Evolutionary conservation across 331 rosid species (phyloP), one percentile per base, ranked within the genome.

Genomic region (Dryas integrifolia): DNA sequence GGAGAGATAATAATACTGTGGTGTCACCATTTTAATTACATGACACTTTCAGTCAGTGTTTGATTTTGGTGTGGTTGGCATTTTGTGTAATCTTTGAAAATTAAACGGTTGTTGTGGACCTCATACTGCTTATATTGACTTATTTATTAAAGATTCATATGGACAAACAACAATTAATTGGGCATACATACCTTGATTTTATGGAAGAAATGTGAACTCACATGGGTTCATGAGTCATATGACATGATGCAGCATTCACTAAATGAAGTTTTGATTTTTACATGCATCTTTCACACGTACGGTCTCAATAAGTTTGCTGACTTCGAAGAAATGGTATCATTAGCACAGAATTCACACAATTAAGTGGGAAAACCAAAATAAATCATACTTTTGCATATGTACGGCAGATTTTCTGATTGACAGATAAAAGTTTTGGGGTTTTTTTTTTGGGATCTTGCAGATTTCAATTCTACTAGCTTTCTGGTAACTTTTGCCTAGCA

Each of bases 131-230:
- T 15, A 52, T 21, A 18, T 39, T 52, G 51, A 69, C 73, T 59
- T 69, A 1, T 30, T 30, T 30, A 30, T 30, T 30, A 16, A 18
- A 10, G 62, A 69, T 30, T 30, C 35, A 53, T 6, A 18, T 18
- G 18, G 49, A 69, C 62, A 16, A 69, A 7, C 4, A n/a, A 40
- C 35, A 30, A 30, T 30, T 30, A 30, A 6, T 40, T 69, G 48
- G n/a, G 4, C 63, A 56, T 69, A 50, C 63, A 53, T 40, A 8
- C 8, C 40, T 38, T 52, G 73, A 69, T 41, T 53, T 53, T 5
- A 12, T 39, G 49, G 15, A 68, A 38, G n/a, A 64, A 43, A 64
- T 10, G n/a, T 21, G 69, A 21, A 16, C 69, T 18, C 52, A 13
- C 51, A 9, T 49, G 55, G 13, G 35, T 30, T 30, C 35, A 30